phyloP scores from a whole-genome alignment of 495 filamentous ascomycete species.

The Acidomyces sp. region DNA sequence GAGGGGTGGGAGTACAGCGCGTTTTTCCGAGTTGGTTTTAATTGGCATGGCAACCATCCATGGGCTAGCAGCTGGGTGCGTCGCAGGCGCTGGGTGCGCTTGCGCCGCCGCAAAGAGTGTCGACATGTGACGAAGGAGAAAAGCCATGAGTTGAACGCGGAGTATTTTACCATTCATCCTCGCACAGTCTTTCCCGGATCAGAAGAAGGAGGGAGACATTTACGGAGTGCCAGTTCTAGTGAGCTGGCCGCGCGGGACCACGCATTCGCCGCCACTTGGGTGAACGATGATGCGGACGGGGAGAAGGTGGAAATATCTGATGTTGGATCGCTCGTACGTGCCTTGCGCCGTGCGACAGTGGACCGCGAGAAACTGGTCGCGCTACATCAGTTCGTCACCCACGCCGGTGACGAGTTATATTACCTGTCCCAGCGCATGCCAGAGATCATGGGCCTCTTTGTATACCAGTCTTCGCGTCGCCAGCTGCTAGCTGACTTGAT shows the following conservation, averaged over 20 bases:
- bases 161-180: slow-evolving; percentile 75
- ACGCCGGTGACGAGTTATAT: slow-evolving; percentile 64
- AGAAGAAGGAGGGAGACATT: slow-evolving; percentile 14
- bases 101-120: slow-evolving; percentile 49
- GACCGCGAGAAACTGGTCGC: slow-evolving; percentile 84
- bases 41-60: slow-evolving; percentile 82
- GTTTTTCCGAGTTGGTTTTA: slow-evolving; percentile 59
- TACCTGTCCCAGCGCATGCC: slow-evolving; percentile 60
- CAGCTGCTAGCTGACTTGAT: slow-evolving; percentile 59
- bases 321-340: slow-evolving; percentile 49
- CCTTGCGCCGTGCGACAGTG: slow-evolving; percentile 54
- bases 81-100: slow-evolving; percentile 74
- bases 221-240: not conserved
- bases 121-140: slow-evolving; percentile 28
- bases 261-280: not conserved
- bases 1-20: slow-evolving; percentile 95
- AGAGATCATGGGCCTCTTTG: slow-evolving; percentile 68
- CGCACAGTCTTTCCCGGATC: slow-evolving; percentile 23
- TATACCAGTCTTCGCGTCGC: slow-evolving; percentile 79
- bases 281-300: not conserved
- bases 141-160: slow-evolving; percentile 55
- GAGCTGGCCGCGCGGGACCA: slow-evolving; percentile 2
- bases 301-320: slow-evolving; percentile 47
- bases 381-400: slow-evolving; percentile 62
- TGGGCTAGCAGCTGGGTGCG: slow-evolving; percentile 92